Base-by-base conservation (phyloP, 208 protist genomes). In the Dictyostelium gargantuum region DNA sequence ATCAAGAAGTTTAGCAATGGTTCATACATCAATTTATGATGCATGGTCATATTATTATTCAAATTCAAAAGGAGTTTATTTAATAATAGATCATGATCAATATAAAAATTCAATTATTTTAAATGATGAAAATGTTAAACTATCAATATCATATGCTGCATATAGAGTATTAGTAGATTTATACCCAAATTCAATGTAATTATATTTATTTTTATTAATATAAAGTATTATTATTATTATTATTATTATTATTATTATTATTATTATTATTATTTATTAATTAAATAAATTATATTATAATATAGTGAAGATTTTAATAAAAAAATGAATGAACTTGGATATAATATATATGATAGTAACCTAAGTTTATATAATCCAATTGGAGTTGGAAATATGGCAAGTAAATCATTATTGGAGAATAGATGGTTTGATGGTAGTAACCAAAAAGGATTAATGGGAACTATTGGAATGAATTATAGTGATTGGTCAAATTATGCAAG, bases 361-460 rank as follows among this genome's bases (percentile, higher is more conserved):
- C 9, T 63, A 13, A 44, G 66, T 46, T 19, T 63, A n/a, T 11
- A 58, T 63, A 63, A 61, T 26, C 10, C 77, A 15, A 6, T 15
- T 63, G 77, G 77, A 19, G 26, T 84, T 58, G 74, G 74, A 8
- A 80, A 80, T 56, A 10, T 73, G 21, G 80, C 80, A n/a, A 26
- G 58, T 17, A 85, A 38, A 56, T 21, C 29, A 42, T 54, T 73
- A 73, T 42, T 73, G 19, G 46, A 85, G n/a, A 17, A 26, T 54
- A 85, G 80, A 85, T 50, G 38, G 32, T 29, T n/a, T 2, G 80
- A 85, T 73, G 80, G 80, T 29, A 50, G 58, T 38, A 85, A 85
- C 42, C 80, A 85, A 73, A 73, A 73, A 29, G 58, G 10, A 21
- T 40, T 42, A 6, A 26, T n/a, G 42, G 46, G 21, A 44, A 19